phyloP scores from a whole-genome alignment of 805 yeast species.

The Schizosaccharomyces lindneri region DNA sequence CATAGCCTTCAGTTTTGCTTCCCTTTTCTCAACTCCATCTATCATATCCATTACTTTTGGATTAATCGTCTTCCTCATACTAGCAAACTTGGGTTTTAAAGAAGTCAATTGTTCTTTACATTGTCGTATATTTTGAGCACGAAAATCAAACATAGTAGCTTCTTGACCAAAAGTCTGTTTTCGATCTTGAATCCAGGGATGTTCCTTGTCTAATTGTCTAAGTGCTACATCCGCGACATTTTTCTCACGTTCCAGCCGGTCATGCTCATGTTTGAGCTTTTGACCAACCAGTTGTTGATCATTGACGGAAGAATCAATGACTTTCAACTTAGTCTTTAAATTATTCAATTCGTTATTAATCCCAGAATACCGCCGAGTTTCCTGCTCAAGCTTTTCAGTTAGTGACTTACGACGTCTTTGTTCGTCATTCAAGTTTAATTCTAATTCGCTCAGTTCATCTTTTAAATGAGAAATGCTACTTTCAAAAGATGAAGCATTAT shows the following conservation, averaged over 20 bases:
- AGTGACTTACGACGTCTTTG: not conserved
- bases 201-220: slow-evolving; percentile 24
- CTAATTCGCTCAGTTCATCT: not conserved
- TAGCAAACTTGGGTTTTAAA: slow-evolving; percentile 33
- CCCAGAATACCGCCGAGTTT: not conserved
- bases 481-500: too few species aligned
- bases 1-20: slow-evolving; percentile 48
- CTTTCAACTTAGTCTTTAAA: not conserved
- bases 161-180: slow-evolving; percentile 18
- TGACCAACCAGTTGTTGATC: slow-evolving; percentile 9
- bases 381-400: not conserved
- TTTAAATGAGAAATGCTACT: too few species aligned
- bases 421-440: not conserved
- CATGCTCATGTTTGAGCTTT: slow-evolving; percentile 5
- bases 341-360: not conserved
- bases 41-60: slow-evolving; percentile 73
- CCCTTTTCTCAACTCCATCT: slow-evolving; percentile 77
- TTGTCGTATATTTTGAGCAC: slow-evolving; percentile 26
- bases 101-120: slow-evolving; percentile 31
- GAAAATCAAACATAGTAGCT: slow-evolving; percentile 14
- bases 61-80: slow-evolving; percentile 61
- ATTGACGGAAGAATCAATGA: slow-evolving; percentile 3
- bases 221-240: not conserved
- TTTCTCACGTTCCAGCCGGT: not conserved
- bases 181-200: slow-evolving; percentile 53